Conservation (phyloP, 1,284 basidiomycete genomes). For the Cryptococcus hybrid region DNA sequence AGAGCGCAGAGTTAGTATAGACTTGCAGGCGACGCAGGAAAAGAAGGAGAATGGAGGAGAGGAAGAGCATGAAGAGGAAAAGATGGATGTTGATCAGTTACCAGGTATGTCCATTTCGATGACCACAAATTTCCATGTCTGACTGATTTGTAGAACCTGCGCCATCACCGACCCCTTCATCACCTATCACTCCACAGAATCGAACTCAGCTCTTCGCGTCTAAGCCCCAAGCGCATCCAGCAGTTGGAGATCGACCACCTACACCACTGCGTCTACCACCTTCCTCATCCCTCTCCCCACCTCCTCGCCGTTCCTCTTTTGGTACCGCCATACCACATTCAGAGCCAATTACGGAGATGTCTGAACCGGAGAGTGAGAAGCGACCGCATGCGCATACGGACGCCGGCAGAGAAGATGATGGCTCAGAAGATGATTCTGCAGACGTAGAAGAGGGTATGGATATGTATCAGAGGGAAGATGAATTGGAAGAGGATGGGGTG, state of each 20-base stretch:
- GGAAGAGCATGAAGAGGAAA: conserved; percentile 9
- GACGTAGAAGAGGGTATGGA: neutral
- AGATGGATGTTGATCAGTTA: conserved; percentile 3
- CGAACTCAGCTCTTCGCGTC: neutral
- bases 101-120: neutral
- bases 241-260: neutral
- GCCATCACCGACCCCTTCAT: neutral
- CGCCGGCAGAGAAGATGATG: neutral
- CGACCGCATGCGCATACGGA: neutral
- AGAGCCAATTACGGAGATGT: no score
- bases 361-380: no score
- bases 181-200: neutral
- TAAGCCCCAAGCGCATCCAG: neutral
- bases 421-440: neutral
- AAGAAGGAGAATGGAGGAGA: neutral
- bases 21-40: conserved; percentile 7
- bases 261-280: neutral
- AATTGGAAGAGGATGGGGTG: neutral
- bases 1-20: conserved; percentile 11
- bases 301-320: no score
- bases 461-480: neutral
- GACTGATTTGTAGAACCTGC: neutral
- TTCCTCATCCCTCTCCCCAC: neutral
- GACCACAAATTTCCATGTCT: neutral
- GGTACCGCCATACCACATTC: no score